Evolutionary conservation across 441 rosid genomes (phyloP), one percentile per base, ranked within the genome.

Genomic region (Hypseocharis bilobata): DNA sequence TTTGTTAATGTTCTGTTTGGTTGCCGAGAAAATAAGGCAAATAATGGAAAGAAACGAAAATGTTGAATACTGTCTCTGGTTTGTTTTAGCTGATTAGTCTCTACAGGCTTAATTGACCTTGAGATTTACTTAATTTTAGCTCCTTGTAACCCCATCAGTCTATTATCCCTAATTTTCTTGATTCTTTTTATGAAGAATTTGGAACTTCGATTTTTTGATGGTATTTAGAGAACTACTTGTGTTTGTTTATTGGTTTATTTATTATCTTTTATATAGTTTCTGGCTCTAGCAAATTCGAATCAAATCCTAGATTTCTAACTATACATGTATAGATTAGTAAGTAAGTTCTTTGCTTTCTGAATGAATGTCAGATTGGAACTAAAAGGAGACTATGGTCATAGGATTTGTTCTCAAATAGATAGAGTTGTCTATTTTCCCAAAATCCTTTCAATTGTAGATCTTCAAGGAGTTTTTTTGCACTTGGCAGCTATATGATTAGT

Each of bases 321-420:
- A n/a, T n/a, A n/a, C n/a, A n/a, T n/a, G n/a, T n/a, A n/a, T n/a
- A n/a, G n/a, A n/a, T n/a, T n/a, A n/a, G n/a, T n/a, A n/a, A n/a
- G n/a, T n/a, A n/a, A n/a, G n/a, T n/a, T n/a, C n/a, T n/a, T n/a
- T n/a, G n/a, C n/a, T n/a, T n/a, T n/a, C n/a, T n/a, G n/a, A n/a
- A n/a, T n/a, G n/a, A n/a, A n/a, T n/a, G n/a, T n/a, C n/a, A n/a
- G n/a, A 85, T 88, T 62, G 97, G 97, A 68, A 82, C 80, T 63
- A 76, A 88, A 65, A 84, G 84, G 80, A 82, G 86, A 55, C 84
- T 88, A 60, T 84, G 90, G 34, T 79, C 78, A 80, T 91, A 63
- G 88, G 84, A 7, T 82, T 80, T 81, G 80, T n/a, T n/a, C n/a
- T n/a, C n/a, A n/a, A n/a, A n/a, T 63, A 66, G 76, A 73, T 70